phyloP scores from a whole-genome alignment of 192 early-diverging fungal species.

The Diversispora eburnea region DNA sequence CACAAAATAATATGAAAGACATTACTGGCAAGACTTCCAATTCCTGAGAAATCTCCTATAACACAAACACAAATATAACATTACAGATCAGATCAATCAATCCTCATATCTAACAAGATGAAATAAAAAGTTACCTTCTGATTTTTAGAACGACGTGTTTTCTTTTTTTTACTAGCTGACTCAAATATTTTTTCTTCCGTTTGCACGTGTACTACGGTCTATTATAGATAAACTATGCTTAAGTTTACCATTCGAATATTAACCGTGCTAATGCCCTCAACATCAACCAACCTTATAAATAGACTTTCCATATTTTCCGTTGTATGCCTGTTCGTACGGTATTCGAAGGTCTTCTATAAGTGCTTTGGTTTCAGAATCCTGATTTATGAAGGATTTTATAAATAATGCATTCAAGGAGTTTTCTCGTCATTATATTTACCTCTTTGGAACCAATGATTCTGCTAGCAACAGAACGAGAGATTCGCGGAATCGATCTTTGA shows the following conservation, averaged over 20 bases:
- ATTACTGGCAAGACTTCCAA: not conserved
- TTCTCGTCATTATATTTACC: not conserved
- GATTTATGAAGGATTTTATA: conserved; percentile 10
- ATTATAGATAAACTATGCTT: conserved; percentile 12
- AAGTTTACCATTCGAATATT: conserved; percentile 19
- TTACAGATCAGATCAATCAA: conserved; percentile 16
- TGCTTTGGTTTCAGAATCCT: conserved; percentile 1
- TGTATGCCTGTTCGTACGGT: conserved; percentile 6
- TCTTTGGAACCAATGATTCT: not conserved
- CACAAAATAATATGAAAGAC: too few species aligned
- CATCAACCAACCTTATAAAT: conserved; percentile 20
- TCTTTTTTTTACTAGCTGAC: conserved; percentile 8
- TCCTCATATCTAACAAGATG: conserved; percentile 8
- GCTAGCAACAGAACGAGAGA: not conserved
- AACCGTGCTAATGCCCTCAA: not conserved
- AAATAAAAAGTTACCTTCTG: conserved; percentile 10
- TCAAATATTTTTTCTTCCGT: conserved; percentile 5
- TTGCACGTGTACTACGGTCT: conserved; percentile 10
- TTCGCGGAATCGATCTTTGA: not conserved
- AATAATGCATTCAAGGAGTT: conserved; percentile 2
- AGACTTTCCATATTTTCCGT: conserved; percentile 18
- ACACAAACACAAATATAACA: not conserved
- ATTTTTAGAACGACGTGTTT: conserved; percentile 5
- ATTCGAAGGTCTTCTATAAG: conserved; percentile 6
- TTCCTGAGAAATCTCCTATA: conserved; percentile 14